Conservation (phyloP, 73 alveolate species). For the Symbiodinium pilosum region DNA sequence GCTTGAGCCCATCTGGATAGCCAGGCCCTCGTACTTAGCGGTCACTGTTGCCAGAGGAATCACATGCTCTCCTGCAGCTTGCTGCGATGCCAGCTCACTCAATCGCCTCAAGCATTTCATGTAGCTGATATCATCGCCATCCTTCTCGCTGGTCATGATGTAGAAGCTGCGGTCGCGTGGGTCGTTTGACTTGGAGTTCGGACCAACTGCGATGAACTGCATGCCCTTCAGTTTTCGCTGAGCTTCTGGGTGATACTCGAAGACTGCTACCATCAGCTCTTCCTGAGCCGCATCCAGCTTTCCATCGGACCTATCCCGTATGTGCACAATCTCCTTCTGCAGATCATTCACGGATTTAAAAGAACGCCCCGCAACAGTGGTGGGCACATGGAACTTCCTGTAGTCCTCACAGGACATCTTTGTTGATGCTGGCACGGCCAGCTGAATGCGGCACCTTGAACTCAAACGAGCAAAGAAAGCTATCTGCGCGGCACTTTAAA, state of each 20-base stretch:
- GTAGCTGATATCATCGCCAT: slow-evolving; percentile 71
- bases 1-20: neutral
- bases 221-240: slow-evolving; percentile 4
- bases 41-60: slow-evolving; percentile 38
- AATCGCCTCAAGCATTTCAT: slow-evolving; percentile 45
- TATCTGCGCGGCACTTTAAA: neutral
- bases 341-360: slow-evolving; percentile 11
- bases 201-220: slow-evolving; percentile 42
- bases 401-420: slow-evolving; percentile 14
- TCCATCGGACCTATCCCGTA: neutral
- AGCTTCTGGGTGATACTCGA: slow-evolving; percentile 45
- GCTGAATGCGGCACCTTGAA: slow-evolving; percentile 48
- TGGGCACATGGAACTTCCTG: slow-evolving; percentile 28
- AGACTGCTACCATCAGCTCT: slow-evolving; percentile 36
- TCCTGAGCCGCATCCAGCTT: neutral
- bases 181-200: neutral
- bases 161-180: slow-evolving; percentile 23
- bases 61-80: slow-evolving; percentile 29
- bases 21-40: neutral
- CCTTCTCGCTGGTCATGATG: slow-evolving; percentile 35
- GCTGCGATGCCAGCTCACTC: neutral
- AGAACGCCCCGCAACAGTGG: slow-evolving; percentile 9
- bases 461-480: neutral
- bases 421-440: slow-evolving; percentile 66
- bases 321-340: neutral